Base-by-base conservation (phyloP, 768 basidiomycete species). In the Pleurotus tuber-regium region DNA sequence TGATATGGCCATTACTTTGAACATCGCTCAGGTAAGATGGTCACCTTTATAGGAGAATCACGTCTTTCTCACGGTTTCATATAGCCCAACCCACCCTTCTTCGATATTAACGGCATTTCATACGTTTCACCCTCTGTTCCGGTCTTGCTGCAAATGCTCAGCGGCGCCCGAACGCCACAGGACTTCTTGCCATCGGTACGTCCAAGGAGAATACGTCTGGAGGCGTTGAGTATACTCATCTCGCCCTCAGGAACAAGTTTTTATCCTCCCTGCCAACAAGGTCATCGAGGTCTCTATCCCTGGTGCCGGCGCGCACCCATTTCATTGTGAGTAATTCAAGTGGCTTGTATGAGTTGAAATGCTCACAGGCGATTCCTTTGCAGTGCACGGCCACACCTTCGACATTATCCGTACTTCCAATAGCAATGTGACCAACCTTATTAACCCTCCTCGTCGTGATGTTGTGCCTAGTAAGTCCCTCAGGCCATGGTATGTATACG, bases 71-170 rank as follows among this genome's bases (percentile, higher is more conserved):
- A 26, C 23, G 9, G 5, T 11, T 8, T 14, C 40, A 25, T 48
- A 36, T 21, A 66, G 59, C 65, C 65, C 1, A 66, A 66, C 47
- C 63, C 65, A 1, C 65, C 65, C 2, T 66, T 66, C 62, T 66
- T 61, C 31, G 61, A 63, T 46, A 63, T 66, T 31, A 66, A 66
- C 53, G 64, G 64, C 16, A 62, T 66, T 40, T 57, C 63, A 25
- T 81, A 66, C 58, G 42, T 57, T 2, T 60, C 70, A 1, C 80
- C 80, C 4, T 61, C 70, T 0, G 60, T 75, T 1, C 80, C 80
- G 0, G 71, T 80, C 12, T 71, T 81, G 21, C 72, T 82, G 39
- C 79, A 81, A 51, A 73, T 82, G 30, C 65, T 81, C 23, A 80
- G 73, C 40, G 79, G 79, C 4, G 73, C 74, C n/a, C 63, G 57